Percentiles rank a stretch among this genome's conserved stretches.
These are phyloP conservation scores for Schrenkiella parvula DNA, from an alignment of 345 rosid species.

Conservation along the genomic window DNA sequence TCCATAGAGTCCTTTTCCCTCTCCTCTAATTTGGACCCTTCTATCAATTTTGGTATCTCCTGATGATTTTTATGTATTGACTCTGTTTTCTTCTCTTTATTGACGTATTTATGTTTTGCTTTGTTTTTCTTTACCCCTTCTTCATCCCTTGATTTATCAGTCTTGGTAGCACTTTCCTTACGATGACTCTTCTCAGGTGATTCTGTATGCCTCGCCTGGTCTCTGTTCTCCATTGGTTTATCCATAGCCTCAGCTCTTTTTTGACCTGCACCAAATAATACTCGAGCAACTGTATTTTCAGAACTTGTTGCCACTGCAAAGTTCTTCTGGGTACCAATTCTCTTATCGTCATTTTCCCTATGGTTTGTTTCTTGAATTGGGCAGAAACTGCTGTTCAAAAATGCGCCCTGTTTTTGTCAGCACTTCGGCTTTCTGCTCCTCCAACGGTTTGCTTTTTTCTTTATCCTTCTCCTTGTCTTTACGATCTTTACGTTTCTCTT, in stretches of 20 bases:
- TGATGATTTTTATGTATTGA: slow-evolving; percentile 33
- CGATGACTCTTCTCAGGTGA: slow-evolving; percentile 35
- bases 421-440: slow-evolving; percentile 35
- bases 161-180: slow-evolving; percentile 33
- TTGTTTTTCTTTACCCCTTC: slow-evolving; percentile 39
- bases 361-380: slow-evolving; percentile 26
- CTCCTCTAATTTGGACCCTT: slow-evolving; percentile 16
- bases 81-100: slow-evolving; percentile 36
- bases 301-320: slow-evolving; percentile 22
- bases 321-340: slow-evolving; percentile 35
- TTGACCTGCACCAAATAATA: slow-evolving; percentile 24
- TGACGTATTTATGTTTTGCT: slow-evolving; percentile 37
- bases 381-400: slow-evolving; percentile 1
- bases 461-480: slow-evolving; percentile 41
- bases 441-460: slow-evolving; percentile 34
- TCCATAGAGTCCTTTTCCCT: slow-evolving; percentile 10
- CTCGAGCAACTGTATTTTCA: slow-evolving; percentile 29
- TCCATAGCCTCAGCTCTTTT: slow-evolving; percentile 36
- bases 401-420: slow-evolving; percentile 12
- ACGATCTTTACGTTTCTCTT: slow-evolving; percentile 41
- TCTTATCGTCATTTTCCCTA: slow-evolving; percentile 33
- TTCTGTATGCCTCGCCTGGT: slow-evolving; percentile 35
- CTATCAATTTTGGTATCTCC: slow-evolving; percentile 34
- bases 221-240: slow-evolving; percentile 37
- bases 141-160: slow-evolving; percentile 36